Base-by-base conservation (phyloP, 140 eudicot genomes). In the Senecio squalidus region DNA sequence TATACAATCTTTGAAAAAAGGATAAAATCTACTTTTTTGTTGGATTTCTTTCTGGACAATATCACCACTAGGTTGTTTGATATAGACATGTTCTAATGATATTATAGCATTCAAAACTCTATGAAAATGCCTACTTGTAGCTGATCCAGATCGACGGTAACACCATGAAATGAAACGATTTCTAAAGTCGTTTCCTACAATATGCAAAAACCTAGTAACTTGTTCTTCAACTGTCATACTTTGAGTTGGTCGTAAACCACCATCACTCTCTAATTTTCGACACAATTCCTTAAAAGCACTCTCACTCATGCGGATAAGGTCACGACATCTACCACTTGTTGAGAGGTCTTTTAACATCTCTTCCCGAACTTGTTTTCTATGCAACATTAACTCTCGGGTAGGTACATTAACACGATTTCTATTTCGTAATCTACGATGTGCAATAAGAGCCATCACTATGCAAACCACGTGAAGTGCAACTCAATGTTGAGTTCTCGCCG, bases 1-100 rank as follows among this genome's bases (percentile, higher is more conserved):
- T 20, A 66, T 58, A 43, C 68, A 62, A 62, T 62, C 48, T 29
- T 31, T 49, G 27, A 63, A 63, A 62, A 27, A 63, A 5, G 69
- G 58, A 45, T 36, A 47, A 49, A 47, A 18, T 28, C 58, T 11
- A 4, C 2, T 3, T 21, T 22, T 47, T 18, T 27, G 21, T 25
- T 36, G 43, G 25, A 45, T 11, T 44, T 61, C 67, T 25, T 17
- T 28, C 0, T 34, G 36, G 15, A 61, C 53, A 2, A 24, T 34
- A 26, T 25, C 33, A 14, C 55, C 55, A 11, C 9, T 18, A 5
- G 26, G 67, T 44, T 44, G 66, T 18, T 11, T 4, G 24, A 36
- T 33, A 43, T 38, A 43, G 1, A 11, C 14, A 24, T 25, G 28
- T 43, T 61, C 55, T 49, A 60, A 40, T 14, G 31, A 26, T 41